Conservation (phyloP, 805 yeast genomes). For the Candida mattraensis region DNA sequence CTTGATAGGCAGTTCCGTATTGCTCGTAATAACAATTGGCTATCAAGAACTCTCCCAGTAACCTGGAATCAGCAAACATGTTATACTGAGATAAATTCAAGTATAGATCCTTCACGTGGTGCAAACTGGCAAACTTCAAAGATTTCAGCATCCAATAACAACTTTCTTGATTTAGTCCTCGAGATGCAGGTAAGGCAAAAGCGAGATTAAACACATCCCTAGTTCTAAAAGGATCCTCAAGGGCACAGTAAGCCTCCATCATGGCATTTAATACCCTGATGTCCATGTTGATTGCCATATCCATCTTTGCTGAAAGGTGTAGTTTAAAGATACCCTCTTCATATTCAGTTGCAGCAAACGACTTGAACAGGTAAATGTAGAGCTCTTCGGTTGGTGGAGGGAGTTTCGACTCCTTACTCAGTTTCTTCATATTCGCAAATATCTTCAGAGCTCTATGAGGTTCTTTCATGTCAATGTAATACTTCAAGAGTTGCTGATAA, state of each 20-base stretch:
- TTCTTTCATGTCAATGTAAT: constrained; percentile 52
- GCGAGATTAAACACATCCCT: constrained; percentile 62
- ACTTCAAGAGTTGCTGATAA: constrained; percentile 57
- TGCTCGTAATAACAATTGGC: constrained; percentile 71
- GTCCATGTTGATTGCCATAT: constrained; percentile 53
- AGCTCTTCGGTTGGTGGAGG: constrained; percentile 54
- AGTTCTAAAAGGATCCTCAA: constrained; percentile 56
- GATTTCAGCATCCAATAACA: constrained; percentile 66
- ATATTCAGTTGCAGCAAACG: constrained; percentile 58
- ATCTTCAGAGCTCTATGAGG: constrained; percentile 63
- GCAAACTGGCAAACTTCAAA: constrained; percentile 51
- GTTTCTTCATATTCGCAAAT: constrained; percentile 57
- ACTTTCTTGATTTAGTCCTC: constrained; percentile 62
- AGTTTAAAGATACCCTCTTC: constrained; percentile 66
- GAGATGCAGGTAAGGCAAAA: constrained; percentile 47
- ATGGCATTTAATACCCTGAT: constrained; percentile 58
- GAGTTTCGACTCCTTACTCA: constrained; percentile 53
- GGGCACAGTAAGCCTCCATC: constrained; percentile 60
- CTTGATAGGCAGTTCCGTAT: constrained; percentile 52
- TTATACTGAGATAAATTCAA: constrained; percentile 52
- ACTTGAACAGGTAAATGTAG: constrained; percentile 58
- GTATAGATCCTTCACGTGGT: constrained; percentile 63
- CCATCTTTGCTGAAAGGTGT: constrained; percentile 65
- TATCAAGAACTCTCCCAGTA: constrained; percentile 60
- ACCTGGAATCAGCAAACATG: constrained; percentile 50